Percentiles rank a stretch among this genome's conserved stretches.
phyloP scores from a whole-genome alignment of 2,329 filamentous ascomycete species.

The Botrytis cinerea region DNA sequence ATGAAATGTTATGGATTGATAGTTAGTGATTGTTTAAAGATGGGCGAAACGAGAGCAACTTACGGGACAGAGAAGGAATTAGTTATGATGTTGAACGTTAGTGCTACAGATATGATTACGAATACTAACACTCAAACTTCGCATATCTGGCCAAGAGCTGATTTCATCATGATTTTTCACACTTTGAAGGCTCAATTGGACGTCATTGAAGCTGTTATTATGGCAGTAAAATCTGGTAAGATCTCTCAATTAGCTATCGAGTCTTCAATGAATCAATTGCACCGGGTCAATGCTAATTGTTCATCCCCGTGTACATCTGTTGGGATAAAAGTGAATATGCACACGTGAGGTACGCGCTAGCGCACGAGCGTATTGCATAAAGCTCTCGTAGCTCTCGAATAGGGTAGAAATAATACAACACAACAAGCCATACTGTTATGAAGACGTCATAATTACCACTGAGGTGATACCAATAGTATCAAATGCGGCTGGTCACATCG shows the following conservation, averaged over 20 bases:
- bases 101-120: neutral
- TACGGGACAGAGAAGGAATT: slow-evolving; percentile 47
- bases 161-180: slow-evolving; percentile 50
- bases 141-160: slow-evolving; percentile 43
- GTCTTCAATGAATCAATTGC: slow-evolving; percentile 43
- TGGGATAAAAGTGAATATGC: no score
- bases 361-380: no score
- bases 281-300: slow-evolving; percentile 44
- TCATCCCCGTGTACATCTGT: slow-evolving; percentile 24
- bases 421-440: no score
- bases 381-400: no score
- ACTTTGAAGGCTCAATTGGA: slow-evolving; percentile 46
- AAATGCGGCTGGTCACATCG: slow-evolving; percentile 30
- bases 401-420: no score
- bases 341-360: no score
- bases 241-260: slow-evolving; percentile 42
- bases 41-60: slow-evolving; percentile 47
- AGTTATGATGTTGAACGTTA: slow-evolving; percentile 44
- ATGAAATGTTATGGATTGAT: slow-evolving; percentile 49
- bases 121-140: neutral
- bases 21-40: slow-evolving; percentile 49
- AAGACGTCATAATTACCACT: no score
- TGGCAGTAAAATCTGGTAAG: slow-evolving; percentile 43
- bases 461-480: slow-evolving; percentile 28
- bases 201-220: slow-evolving; percentile 45